Evolutionary conservation across 192 early-diverging fungal genomes (phyloP), one percentile per base, ranked within the genome.

Genomic region (Dissophora globulifera): DNA sequence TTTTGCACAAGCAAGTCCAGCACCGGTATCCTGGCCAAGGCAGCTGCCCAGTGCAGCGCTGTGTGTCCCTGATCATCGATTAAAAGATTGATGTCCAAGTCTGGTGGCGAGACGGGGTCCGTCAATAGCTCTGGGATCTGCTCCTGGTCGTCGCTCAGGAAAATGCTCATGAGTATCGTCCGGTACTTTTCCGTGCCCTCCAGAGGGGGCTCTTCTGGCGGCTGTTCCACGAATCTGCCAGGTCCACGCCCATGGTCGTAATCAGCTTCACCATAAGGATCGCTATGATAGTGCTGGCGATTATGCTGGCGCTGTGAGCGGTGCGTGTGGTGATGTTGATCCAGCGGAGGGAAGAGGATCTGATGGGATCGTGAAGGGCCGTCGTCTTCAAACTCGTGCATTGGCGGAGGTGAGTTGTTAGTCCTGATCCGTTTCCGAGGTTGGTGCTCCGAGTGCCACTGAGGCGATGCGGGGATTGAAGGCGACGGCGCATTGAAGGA

Each of bases 41-140:
- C 93, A 0, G 95, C 92, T 17, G 98, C 95, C 96, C 96, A 99
- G 58, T 99, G 98, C 19, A 98, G 79, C 2, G 95, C 86, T 0
- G 95, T 93, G 69, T 99, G 95, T 13, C 96, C 96, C 48, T 93
- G 93, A 56, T 96, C 95, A 54, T 99, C 98, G 49, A 99, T 94
- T 1, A 90, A 82, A 33, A 96, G 70, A 76, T 98, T 89, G 31
- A 94, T 79, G 43, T 97, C 88, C 27, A 95, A 72, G 16, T 88
- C 88, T 7, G 52, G 38, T 0, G 85, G 81, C 2, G 71, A 61
- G 10, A 64, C 46, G 12, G 71, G 60, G 23, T 80, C 62, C 38
- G 64, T 70, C 16, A 85, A 57, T 3, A 85, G 59, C 4, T 78
- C 71, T 40, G 91, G 94, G 35, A 94, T 78, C 62, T 82, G 82